phyloP scores from a whole-genome alignment of 495 filamentous ascomycete species.

The Lepraria neglecta region DNA sequence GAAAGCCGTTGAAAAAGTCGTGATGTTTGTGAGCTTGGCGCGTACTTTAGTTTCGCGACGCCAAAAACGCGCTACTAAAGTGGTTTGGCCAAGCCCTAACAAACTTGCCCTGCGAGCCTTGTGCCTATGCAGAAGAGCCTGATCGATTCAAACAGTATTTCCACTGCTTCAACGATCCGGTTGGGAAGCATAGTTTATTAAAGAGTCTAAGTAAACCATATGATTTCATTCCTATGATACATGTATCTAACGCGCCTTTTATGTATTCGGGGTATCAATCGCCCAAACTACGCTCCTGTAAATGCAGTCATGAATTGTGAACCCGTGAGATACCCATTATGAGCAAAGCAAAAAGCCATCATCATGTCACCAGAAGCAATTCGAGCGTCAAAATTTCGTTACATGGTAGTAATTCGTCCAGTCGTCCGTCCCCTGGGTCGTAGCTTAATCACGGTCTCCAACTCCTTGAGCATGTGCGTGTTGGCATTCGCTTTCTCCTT shows the following conservation, averaged over 20 bases:
- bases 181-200: no score
- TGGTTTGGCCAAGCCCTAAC: no score
- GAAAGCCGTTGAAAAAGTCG: no score
- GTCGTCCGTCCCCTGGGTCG: constrained; percentile 49
- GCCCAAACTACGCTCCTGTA: constrained; percentile 1
- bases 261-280: constrained; percentile 13
- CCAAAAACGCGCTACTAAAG: no score
- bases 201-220: not conserved
- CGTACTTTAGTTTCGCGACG: no score
- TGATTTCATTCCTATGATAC: not conserved
- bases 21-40: no score
- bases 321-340: not conserved
- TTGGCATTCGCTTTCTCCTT: constrained; percentile 71
- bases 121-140: no score
- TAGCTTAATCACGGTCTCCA: constrained; percentile 82
- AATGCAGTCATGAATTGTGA: constrained; percentile 11
- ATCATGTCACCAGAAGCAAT: not conserved
- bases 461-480: constrained; percentile 81
- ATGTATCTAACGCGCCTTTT: constrained; percentile 5
- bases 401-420: constrained; percentile 47
- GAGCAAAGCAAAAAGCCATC: constrained; percentile 10
- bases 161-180: no score
- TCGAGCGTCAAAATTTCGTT: constrained; percentile 15
- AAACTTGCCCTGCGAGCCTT: no score
- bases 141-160: no score